A percentile compares a stretch with the other conserved stretches of the same genome.
These are phyloP conservation scores for Tricholoma flavovirens DNA, from an alignment of 768 basidiomycete species.

Conservation along the genomic window DNA sequence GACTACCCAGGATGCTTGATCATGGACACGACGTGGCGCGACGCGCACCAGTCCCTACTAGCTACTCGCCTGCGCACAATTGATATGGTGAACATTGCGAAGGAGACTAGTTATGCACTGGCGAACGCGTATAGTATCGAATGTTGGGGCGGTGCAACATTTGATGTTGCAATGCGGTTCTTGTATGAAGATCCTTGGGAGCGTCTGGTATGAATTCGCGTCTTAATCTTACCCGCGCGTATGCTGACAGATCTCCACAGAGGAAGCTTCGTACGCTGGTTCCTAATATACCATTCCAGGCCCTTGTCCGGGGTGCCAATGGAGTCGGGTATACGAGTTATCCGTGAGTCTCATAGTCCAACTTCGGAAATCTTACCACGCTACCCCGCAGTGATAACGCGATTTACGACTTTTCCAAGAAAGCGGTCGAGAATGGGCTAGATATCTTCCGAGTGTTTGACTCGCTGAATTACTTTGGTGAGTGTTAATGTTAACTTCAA, in stretches of 20 bases:
- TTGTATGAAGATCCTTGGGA: conserved; percentile 99
- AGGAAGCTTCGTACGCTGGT: conserved; percentile 91
- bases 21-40: conserved; percentile 99
- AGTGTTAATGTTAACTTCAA: conserved; percentile 1
- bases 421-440: conserved; percentile 98
- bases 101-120: conserved; percentile 92
- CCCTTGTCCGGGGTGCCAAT: conserved; percentile 96
- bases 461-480: conserved; percentile 96
- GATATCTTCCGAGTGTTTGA: conserved; percentile 99
- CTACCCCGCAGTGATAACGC: conserved; percentile 73
- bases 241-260: conserved; percentile 29
- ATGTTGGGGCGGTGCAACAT: conserved; percentile 99
- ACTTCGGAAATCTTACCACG: conserved; percentile 1
- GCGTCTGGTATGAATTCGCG: conserved; percentile 60
- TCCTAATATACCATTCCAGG: conserved; percentile 98
- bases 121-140: conserved; percentile 95
- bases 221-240: neutral
- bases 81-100: conserved; percentile 98
- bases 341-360: conserved; percentile 53
- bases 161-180: conserved; percentile 99
- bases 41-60: conserved; percentile 96
- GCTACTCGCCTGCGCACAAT: conserved; percentile 94
- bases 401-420: conserved; percentile 99
- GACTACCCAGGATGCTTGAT: conserved; percentile 93
- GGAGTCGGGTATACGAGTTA: conserved; percentile 99